Base-by-base conservation (phyloP, 148 eudicot species). In the Vaccinium darrowii region DNA sequence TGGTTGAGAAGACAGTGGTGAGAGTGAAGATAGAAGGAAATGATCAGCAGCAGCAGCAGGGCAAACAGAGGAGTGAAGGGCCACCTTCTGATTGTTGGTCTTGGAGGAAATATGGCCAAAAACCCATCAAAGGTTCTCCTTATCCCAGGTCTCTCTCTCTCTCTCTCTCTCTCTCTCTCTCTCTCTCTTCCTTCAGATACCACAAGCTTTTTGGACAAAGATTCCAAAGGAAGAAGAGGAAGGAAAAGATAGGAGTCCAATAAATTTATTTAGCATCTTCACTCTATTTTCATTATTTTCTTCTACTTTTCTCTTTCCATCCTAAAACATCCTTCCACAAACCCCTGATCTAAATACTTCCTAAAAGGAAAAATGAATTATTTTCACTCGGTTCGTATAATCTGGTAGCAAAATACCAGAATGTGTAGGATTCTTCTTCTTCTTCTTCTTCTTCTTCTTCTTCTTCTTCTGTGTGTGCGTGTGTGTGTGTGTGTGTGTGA, bases 101-200 rank as follows among this genome's bases (percentile, higher is more conserved):
- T 82, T 95, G 98, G 98, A 91, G 96, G 85, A 95, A 95, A 88
- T 95, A 95, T 89, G 98, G 98, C 30, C 94, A 94, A 86, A 94
- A 94, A 84, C 91, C 93, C 87, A 90, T 94, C 88, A 93, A 91
- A 89, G 98, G 96, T 79, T 91, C 94, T 84, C 93, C 93, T 77
- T 88, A 86, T 88, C 94, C 95, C 85, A 93, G 93, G 98, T 86
- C 72, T 15, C n/a, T 50, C 30, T 53, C 56, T 87, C 73, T 84
- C 80, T 56, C 81, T n/a, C 27, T 76, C 79, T 54, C n/a, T 75
- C 63, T 58, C n/a, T 18, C 58, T 19, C 57, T 21, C 54, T 62
- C 51, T 62, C 53, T 8, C 49, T 63, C n/a, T 11, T 1, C 1
- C 33, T 30, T 1, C 1, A 21, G 7, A 36, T 19, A 4, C 53